Evolutionary conservation across 179 eudicot species (phyloP).

Genomic region (Beta lomatogona): DNA sequence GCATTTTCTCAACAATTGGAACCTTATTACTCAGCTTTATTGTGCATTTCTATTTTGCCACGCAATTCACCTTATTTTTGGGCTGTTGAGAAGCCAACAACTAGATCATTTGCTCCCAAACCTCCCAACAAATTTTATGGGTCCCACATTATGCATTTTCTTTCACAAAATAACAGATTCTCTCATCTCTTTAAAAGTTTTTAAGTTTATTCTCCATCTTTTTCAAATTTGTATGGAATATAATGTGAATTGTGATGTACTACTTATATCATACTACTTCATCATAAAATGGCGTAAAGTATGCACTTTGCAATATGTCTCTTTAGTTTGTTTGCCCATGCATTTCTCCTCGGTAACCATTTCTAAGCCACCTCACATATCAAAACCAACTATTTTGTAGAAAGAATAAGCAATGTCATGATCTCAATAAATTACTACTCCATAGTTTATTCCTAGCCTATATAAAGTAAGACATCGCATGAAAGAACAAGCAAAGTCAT

Average conservation of each 20-base stretch:
- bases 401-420: neutral
- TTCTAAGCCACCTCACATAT: slow-evolving; percentile 19
- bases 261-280: neutral
- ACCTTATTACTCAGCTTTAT: slow-evolving; percentile 27
- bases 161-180: neutral
- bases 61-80: slow-evolving; percentile 22
- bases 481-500: too few relatives aligned
- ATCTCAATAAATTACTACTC: neutral
- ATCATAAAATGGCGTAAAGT: neutral
- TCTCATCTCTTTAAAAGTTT: neutral
- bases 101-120: slow-evolving; percentile 46
- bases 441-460: too few relatives aligned
- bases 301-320: neutral
- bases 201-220: neutral
- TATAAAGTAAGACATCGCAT: too few relatives aligned
- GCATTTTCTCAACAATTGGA: slow-evolving; percentile 21
- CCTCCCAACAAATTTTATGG: slow-evolving; percentile 42
- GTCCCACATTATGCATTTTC: slow-evolving; percentile 22
- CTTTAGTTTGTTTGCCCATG: neutral
- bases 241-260: neutral
- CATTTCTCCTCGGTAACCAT: slow-evolving; percentile 4
- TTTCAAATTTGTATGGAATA: neutral
- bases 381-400: neutral
- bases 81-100: slow-evolving; percentile 16
- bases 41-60: slow-evolving; percentile 18